These are phyloP conservation scores for Verticillium alfalfae DNA, from an alignment of 2,329 filamentous ascomycete species.

Conservation along the genomic window DNA sequence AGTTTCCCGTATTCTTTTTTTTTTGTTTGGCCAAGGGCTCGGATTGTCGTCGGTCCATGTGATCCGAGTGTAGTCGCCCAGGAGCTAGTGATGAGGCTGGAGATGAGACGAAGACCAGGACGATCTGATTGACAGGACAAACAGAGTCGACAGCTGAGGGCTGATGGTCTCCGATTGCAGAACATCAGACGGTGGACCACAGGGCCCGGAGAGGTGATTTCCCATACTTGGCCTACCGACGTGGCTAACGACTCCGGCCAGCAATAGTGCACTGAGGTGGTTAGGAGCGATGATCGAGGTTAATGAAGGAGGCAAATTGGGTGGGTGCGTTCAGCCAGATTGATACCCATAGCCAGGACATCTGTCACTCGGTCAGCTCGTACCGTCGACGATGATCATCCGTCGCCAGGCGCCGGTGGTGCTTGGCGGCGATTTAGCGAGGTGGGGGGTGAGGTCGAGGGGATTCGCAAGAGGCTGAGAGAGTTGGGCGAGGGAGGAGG, in stretches of 20 bases:
- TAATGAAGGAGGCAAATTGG: neutral
- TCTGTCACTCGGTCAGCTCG: too few species aligned
- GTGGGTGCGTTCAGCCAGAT: neutral
- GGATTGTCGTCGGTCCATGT: too few species aligned
- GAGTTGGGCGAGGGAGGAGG: neutral
- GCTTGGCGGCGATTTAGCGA: neutral
- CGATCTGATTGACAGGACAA: neutral
- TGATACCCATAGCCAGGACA: too few species aligned
- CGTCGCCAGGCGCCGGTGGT: neutral
- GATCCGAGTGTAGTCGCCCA: too few species aligned
- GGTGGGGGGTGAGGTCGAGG: neutral
- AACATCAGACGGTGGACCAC: neutral
- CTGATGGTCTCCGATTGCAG: neutral
- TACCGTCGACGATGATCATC: neutral
- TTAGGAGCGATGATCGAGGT: neutral
- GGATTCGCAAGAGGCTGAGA: neutral
- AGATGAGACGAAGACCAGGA: neutral
- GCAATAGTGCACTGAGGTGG: neutral
- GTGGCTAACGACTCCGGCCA: neutral
- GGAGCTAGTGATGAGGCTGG: neutral
- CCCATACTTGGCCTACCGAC: neutral
- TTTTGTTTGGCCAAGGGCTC: too few species aligned
- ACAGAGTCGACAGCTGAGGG: neutral
- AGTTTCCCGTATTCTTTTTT: too few species aligned
- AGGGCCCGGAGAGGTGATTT: neutral